A percentile compares a stretch with the other conserved stretches of the same genome.
Conservation (phyloP, 768 basidiomycete genomes). For the Mycena capillaripes region DNA sequence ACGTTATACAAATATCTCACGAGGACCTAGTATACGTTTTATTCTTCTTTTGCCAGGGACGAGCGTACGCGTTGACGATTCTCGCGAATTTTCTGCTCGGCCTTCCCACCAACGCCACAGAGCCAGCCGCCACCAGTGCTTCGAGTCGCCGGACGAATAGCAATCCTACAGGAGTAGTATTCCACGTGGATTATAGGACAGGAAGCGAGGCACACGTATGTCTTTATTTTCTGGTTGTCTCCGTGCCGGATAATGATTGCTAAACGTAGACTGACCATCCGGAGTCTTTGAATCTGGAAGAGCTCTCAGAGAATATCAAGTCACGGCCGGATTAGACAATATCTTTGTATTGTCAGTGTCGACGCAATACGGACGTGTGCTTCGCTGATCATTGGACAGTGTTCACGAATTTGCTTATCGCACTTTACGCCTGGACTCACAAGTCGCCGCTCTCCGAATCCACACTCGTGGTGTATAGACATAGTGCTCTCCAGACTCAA, state of each 20-base stretch:
- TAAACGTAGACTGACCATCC: background rate
- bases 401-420: too few relatives aligned
- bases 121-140: background rate
- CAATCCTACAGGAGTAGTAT: background rate
- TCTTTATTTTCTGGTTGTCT: background rate
- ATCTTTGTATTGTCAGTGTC: too few relatives aligned
- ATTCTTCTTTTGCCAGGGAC: conserved; percentile 15
- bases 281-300: conserved; percentile 8
- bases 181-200: background rate
- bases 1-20: background rate
- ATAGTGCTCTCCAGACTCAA: too few relatives aligned
- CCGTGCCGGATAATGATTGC: background rate
- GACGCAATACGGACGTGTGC: too few relatives aligned
- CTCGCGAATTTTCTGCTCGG: conserved; percentile 16
- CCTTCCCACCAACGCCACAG: background rate
- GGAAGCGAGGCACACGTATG: background rate
- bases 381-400: too few relatives aligned
- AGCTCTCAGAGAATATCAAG: background rate
- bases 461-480: too few relatives aligned
- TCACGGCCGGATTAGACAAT: too few relatives aligned
- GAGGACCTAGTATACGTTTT: background rate
- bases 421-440: too few relatives aligned
- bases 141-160: background rate
- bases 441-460: too few relatives aligned
- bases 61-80: conserved; percentile 4